Conservation (phyloP, 345 rosid species). For the Cochlearia excelsa region DNA sequence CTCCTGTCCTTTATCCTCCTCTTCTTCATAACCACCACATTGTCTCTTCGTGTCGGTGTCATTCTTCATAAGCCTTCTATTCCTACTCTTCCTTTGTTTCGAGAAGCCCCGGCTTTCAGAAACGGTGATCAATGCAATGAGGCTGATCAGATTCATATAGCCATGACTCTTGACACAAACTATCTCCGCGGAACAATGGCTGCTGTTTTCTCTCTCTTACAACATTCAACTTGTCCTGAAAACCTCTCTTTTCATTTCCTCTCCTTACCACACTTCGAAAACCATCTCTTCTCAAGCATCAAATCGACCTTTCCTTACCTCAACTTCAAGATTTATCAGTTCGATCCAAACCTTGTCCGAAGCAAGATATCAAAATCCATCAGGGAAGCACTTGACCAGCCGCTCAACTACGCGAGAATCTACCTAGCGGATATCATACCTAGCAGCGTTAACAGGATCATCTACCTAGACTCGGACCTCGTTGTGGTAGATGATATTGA, state of each 20-base stretch:
- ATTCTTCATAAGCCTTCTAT: slow-evolving; percentile 36
- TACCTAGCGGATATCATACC: slow-evolving; percentile 64
- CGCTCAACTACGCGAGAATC: slow-evolving; percentile 61
- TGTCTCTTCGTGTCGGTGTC: slow-evolving; percentile 40
- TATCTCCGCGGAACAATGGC: slow-evolving; percentile 75
- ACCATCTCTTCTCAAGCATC: slow-evolving; percentile 44
- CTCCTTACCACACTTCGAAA: slow-evolving; percentile 40
- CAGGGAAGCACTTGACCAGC: slow-evolving; percentile 62
- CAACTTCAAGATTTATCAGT: slow-evolving; percentile 50
- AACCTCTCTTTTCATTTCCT: slow-evolving; percentile 68
- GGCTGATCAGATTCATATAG: slow-evolving; percentile 44
- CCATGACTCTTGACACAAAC: slow-evolving; percentile 68
- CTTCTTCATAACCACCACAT: slow-evolving; percentile 34
- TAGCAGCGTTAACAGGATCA: slow-evolving; percentile 34
- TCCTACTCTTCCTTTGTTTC: slow-evolving; percentile 42
- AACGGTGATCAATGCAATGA: slow-evolving; percentile 49
- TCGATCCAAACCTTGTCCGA: slow-evolving; percentile 49
- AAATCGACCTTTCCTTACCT: slow-evolving; percentile 57
- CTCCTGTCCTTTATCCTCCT: slow-evolving; percentile 65
- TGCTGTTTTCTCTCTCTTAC: slow-evolving; percentile 55
- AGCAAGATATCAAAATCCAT: slow-evolving; percentile 57
- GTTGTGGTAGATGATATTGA: slow-evolving; percentile 58
- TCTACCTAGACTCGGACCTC: slow-evolving; percentile 66
- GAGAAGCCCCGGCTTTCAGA: slow-evolving; percentile 56
- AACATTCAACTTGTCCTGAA: slow-evolving; percentile 57